Base-by-base conservation (phyloP, 495 filamentous ascomycete species). In the Hypoxylon cercidicola region DNA sequence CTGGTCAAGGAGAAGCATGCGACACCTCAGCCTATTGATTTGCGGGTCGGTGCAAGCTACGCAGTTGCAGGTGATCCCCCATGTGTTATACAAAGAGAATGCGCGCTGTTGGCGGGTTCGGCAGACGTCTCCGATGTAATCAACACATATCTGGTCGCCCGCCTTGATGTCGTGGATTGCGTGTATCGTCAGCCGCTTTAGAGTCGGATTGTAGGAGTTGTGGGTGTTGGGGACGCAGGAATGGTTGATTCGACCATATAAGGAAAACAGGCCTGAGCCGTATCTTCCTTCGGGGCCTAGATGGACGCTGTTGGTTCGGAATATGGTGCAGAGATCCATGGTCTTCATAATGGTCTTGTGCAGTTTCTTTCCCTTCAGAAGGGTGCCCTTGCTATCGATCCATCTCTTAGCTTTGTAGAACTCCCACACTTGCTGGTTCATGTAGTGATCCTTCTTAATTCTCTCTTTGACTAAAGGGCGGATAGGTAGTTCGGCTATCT, bases 181-280 rank as follows among this genome's bases (percentile, higher is more conserved):
- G 43, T 79, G 75, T 32, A 83, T 61, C 10, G 72, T 81, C 50
- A 77, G 57, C 32, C 62, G 62, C 35, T 67, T 41, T 1, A 70
- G 34, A 9, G 61, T 53, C 1, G 66, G 69, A 57, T 82, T 82
- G 77, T 77, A 82, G 4, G 64, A 65, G 53, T 77, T 73, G 16
- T 76, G 69, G 0, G 75, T 72, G 58, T 83, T 83, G 1, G 79
- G 78, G 0, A 62, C 55, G 62, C 81, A 83, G 48, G 68, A 73
- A 55, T 83, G 81, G 40, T 79, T 77, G 51, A 83, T 73, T 11
- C 74, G 65, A 11, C 54, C 35, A 19, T 46, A 51, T n/a, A 59
- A 34, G 35, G 60, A 37, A 55, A 68, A 68, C 5, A 68, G 4
- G 2, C 53, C 64, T 19, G 53, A 58, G 1, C 64, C 64, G 13